These are phyloP conservation scores for Ogataea hybrid DNA, from an alignment of 1,139 yeast species.

Conservation along the genomic window DNA sequence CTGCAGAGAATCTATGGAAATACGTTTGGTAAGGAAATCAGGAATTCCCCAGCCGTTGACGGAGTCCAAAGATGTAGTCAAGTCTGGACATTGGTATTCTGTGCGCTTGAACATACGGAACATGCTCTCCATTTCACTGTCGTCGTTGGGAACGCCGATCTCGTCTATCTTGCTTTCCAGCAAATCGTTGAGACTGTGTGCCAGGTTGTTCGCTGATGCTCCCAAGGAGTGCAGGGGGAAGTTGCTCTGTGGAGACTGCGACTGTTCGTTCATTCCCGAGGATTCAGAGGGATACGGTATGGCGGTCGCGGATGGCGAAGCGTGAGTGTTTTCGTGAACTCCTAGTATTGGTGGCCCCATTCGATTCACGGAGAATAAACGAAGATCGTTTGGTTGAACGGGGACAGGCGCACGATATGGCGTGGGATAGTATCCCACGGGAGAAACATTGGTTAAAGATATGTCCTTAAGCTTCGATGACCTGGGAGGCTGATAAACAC, in stretches of 20 bases:
- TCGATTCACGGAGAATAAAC: too few relatives aligned
- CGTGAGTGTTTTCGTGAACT: too few relatives aligned
- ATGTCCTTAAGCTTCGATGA: slow-evolving; percentile 2
- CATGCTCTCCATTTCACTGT: slow-evolving; percentile 9
- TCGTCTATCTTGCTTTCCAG: slow-evolving; percentile 45
- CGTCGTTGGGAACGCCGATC: slow-evolving; percentile 19
- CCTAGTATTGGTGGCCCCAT: too few relatives aligned
- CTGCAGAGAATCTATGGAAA: slow-evolving; percentile 35
- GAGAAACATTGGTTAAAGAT: neutral
- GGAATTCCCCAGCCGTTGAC: slow-evolving; percentile 21
- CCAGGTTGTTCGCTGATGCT: slow-evolving; percentile 36
- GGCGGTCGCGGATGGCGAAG: too few relatives aligned
- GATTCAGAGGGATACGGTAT: too few relatives aligned
- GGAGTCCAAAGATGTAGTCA: slow-evolving; percentile 2
- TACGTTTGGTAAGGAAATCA: slow-evolving; percentile 31
- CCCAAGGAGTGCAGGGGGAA: neutral
- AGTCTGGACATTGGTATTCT: neutral
- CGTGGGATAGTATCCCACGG: neutral
- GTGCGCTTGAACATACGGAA: slow-evolving; percentile 17
- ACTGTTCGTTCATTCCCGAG: neutral
- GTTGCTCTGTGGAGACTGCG: neutral
- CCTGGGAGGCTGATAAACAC: slow-evolving; percentile 35
- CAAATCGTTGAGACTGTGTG: slow-evolving; percentile 44
- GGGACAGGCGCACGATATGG: neutral
- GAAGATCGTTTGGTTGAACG: too few relatives aligned